Conservation (phyloP, 1,139 yeast species). For the Blastobotrys capitulatus region DNA sequence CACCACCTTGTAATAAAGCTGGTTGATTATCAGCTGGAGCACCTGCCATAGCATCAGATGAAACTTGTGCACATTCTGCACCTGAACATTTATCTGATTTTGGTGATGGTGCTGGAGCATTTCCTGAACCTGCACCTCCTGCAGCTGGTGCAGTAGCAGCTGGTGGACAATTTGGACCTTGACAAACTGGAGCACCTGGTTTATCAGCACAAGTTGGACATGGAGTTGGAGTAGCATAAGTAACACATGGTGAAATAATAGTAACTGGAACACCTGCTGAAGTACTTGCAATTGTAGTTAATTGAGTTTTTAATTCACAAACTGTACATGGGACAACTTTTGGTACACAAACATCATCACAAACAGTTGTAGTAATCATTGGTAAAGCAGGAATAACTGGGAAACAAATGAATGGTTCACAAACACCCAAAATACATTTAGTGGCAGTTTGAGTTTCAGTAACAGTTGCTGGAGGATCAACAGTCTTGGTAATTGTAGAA, state of each 20-base stretch:
- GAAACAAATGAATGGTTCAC: conserved; percentile 21
- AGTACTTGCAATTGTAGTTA: conserved; percentile 19
- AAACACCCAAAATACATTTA: conserved; percentile 25
- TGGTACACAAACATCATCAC: conserved; percentile 12
- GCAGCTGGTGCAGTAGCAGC: conserved; percentile 4
- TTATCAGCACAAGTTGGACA: conserved; percentile 6
- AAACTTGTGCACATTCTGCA: too few species aligned
- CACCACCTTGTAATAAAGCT: too few species aligned
- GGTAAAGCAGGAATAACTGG: conserved; percentile 22
- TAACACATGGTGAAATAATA: conserved; percentile 19
- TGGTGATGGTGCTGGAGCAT: too few species aligned
- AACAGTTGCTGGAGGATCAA: too few species aligned
- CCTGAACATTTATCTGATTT: too few species aligned
- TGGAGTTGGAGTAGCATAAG: not conserved
- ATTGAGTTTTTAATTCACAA: conserved; percentile 15
- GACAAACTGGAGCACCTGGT: not conserved
- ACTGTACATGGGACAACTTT: conserved; percentile 18
- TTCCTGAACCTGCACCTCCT: not conserved
- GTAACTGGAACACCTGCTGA: conserved; percentile 17
- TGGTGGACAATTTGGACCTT: conserved; percentile 6
- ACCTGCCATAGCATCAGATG: too few species aligned
- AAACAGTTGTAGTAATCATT: conserved; percentile 15
- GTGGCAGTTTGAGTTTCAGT: too few species aligned
- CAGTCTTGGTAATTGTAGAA: too few species aligned
- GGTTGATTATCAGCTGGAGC: too few species aligned